Evolutionary conservation across 495 filamentous ascomycete species (phyloP), one percentile per base, ranked within the genome.

Genomic region (Penicilliopsis zonata): DNA sequence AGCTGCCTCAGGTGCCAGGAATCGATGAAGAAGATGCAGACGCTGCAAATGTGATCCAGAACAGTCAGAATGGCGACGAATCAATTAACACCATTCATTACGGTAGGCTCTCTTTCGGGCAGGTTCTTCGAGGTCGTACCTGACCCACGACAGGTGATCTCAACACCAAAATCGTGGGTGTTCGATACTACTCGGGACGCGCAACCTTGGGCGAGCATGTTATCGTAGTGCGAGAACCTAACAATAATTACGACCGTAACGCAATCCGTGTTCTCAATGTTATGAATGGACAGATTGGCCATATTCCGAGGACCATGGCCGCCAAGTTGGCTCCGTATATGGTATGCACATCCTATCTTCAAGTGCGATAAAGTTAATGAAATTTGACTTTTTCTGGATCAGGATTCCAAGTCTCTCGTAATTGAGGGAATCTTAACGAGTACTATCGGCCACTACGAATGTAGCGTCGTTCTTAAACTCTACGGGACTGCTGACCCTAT

Each of bases 261-360:
- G 85, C 85, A 2, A 82, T 94, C 30, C 72, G 74, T 4, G 70
- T 90, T 2, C 63, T 79, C 38, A 94, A 92, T 53, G 81, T 86
- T n/a, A 70, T 80, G 52, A 67, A 77, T 13, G 49, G 36, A 2
- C 86, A 93, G 43, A 80, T 94, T 36, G 87, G 87, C 2, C 83
- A 94, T 51, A 67, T 95, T 24, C 78, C 82, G 2, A 57, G 71
- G 9, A 48, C 34, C 0, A 47, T 83, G 17, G 83, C 78, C 2
- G 54, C 60, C 9, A 86, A 82, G 49, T 59, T 95, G 15, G 79
- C 83, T 0, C 69, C 65, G 1, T 86, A 84, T 43, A 67, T 94
- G 45, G 80, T 74, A 42, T 33, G 42, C 27, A 2, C 9, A 9
- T 8, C 13, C 15, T 2, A 16, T 27, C 9, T 3, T 12, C 30